Evolutionary conservation across 345 rosid species (phyloP).

Genomic region (Euphorbia pulcherrima): DNA sequence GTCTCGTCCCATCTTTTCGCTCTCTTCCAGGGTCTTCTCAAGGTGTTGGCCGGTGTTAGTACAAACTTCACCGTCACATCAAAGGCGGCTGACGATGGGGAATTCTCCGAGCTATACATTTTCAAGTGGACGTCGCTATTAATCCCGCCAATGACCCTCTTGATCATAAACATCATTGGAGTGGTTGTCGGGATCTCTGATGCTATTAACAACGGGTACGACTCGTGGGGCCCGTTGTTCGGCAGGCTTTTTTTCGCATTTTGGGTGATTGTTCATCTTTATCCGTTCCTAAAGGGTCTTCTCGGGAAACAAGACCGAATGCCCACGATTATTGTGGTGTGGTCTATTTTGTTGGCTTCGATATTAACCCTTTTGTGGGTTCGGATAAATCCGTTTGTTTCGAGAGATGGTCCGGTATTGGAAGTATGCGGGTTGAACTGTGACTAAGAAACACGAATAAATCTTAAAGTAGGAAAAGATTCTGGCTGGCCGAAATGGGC

Average conservation of each 20-base stretch:
- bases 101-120: conserved; percentile 83
- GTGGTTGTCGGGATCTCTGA: conserved; percentile 90
- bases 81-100: conserved; percentile 92
- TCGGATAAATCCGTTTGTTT: conserved; percentile 81
- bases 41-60: conserved; percentile 90
- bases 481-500: neutral
- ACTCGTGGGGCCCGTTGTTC: conserved; percentile 96
- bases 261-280: conserved; percentile 91
- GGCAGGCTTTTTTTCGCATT: conserved; percentile 89
- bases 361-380: conserved; percentile 96
- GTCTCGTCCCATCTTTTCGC: conserved; percentile 93
- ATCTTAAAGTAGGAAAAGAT: neutral
- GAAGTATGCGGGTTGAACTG: conserved; percentile 91
- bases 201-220: conserved; percentile 95
- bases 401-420: conserved; percentile 75
- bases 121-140: conserved; percentile 96
- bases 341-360: conserved; percentile 94
- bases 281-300: conserved; percentile 97
- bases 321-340: conserved; percentile 89
- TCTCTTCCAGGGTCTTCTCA: conserved; percentile 88
- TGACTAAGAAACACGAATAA: conserved; percentile 37
- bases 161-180: conserved; percentile 80
- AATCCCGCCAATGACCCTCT: conserved; percentile 80
- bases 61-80: conserved; percentile 95
- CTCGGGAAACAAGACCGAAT: conserved; percentile 92